These are phyloP conservation scores for Cyathus olla DNA, from an alignment of 1,284 basidiomycete genomes.

Conservation along the genomic window DNA sequence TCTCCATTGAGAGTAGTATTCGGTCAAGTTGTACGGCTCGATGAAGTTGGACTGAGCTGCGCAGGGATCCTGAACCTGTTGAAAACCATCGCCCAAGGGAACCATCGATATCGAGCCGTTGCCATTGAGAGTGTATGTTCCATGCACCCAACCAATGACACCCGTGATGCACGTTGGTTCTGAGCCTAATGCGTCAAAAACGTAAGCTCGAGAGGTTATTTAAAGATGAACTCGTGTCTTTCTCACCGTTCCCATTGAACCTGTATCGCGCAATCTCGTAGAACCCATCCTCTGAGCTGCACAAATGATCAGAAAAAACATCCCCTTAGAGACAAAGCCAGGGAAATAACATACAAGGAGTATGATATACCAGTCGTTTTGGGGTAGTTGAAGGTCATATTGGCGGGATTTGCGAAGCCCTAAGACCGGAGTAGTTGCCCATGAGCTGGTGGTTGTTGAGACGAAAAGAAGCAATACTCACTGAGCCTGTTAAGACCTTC, in stretches of 20 bases:
- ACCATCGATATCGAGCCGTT: slow-evolving; percentile 84
- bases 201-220: not conserved
- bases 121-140: slow-evolving; percentile 70
- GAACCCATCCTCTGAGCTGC: slow-evolving; percentile 71
- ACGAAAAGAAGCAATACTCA: slow-evolving; percentile 58
- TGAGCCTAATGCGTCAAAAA: slow-evolving; percentile 58
- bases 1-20: slow-evolving; percentile 64
- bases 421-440: not conserved
- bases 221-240: too few species aligned
- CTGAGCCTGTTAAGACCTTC: slow-evolving; percentile 84
- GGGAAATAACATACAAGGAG: slow-evolving; percentile 80
- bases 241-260: slow-evolving; percentile 85
- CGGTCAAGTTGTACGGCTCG: slow-evolving; percentile 81
- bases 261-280: slow-evolving; percentile 92
- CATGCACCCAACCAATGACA: slow-evolving; percentile 89
- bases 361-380: slow-evolving; percentile 85
- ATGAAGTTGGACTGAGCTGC: slow-evolving; percentile 88
- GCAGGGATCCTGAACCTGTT: slow-evolving; percentile 93
- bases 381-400: slow-evolving; percentile 86
- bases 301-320: not conserved
- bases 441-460: not conserved
- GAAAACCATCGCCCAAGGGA: slow-evolving; percentile 87
- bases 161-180: slow-evolving; percentile 87
- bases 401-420: slow-evolving; percentile 87
- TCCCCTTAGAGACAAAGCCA: not conserved